Conservation (phyloP, 768 basidiomycete genomes). For the Suillus placidus region DNA sequence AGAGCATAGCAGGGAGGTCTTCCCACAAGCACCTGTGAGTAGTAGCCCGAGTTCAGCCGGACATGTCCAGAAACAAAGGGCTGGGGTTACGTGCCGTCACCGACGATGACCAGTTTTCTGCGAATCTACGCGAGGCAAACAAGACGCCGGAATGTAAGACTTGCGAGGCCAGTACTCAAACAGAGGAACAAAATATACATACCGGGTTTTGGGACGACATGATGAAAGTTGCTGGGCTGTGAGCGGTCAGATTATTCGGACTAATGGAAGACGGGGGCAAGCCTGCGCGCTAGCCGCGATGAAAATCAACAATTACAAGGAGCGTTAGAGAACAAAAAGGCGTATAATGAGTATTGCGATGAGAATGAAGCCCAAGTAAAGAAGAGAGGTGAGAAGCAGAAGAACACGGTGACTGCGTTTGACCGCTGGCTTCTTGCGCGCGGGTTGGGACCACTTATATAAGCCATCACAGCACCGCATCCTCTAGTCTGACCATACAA, state of each 20-base stretch:
- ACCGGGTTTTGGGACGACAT: conserved; percentile 65
- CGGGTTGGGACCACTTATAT: conserved; percentile 11
- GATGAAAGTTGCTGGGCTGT: conserved; percentile 25
- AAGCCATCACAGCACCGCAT: conserved; percentile 10
- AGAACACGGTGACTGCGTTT: conserved; percentile 15
- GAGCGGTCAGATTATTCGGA: conserved; percentile 17
- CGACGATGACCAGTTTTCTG: conserved; percentile 94
- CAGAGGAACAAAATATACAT: conserved; percentile 31
- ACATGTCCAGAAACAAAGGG: conserved; percentile 12
- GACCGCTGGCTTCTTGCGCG: conserved; percentile 13
- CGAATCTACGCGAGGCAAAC: conserved; percentile 63
- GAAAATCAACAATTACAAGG: conserved; percentile 15
- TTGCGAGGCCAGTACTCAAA: conserved; percentile 6
- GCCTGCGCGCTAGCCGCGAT: conserved; percentile 11
- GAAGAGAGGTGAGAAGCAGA: conserved; percentile 15
- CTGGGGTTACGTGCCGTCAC: conserved; percentile 71
- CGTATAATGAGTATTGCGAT: conserved; percentile 14
- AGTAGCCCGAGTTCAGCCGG: conserved; percentile 20
- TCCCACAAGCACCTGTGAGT: conserved; percentile 87
- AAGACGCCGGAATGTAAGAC: conserved; percentile 10
- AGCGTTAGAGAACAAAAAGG: conserved; percentile 11
- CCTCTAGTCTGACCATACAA: conserved; percentile 8
- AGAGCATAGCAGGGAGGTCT: conserved; percentile 88
- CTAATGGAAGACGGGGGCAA: conserved; percentile 20
- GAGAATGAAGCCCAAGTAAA: conserved; percentile 14